Conservation (phyloP, 345 rosid species). For the Salix viminalis region DNA sequence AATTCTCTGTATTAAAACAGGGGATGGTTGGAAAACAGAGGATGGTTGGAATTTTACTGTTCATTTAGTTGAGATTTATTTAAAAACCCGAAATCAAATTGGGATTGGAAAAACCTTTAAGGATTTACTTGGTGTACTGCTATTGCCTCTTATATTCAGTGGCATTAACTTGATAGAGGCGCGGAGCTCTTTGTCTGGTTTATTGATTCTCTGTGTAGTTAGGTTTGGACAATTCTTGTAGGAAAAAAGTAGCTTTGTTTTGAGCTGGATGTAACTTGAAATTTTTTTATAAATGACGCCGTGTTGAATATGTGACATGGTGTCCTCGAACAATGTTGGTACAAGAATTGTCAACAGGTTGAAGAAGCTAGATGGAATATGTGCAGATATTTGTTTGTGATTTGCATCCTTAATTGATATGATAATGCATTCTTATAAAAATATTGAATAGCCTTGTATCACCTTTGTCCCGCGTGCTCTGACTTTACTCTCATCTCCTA, state of each 20-base stretch:
- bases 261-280: not conserved
- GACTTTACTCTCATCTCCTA: not conserved
- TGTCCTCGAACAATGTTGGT: not conserved
- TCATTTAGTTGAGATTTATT: no score
- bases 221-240: not conserved
- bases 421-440: not conserved
- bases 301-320: not conserved
- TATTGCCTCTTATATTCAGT: no score
- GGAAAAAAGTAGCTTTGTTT: not conserved
- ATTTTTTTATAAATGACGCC: no score
- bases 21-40: no score
- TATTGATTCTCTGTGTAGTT: not conserved
- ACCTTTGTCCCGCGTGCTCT: not conserved
- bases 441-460: not conserved
- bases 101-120: no score
- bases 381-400: not conserved
- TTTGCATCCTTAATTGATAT: not conserved
- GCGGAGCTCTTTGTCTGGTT: no score
- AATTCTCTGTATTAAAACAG: no score
- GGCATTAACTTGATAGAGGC: no score
- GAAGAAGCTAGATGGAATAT: not conserved
- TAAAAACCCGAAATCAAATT: no score
- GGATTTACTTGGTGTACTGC: no score
- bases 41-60: no score
- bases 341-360: not conserved